Evolutionary conservation across 2,329 filamentous ascomycete species (phyloP).

Genomic region (Ustulina deusta): DNA sequence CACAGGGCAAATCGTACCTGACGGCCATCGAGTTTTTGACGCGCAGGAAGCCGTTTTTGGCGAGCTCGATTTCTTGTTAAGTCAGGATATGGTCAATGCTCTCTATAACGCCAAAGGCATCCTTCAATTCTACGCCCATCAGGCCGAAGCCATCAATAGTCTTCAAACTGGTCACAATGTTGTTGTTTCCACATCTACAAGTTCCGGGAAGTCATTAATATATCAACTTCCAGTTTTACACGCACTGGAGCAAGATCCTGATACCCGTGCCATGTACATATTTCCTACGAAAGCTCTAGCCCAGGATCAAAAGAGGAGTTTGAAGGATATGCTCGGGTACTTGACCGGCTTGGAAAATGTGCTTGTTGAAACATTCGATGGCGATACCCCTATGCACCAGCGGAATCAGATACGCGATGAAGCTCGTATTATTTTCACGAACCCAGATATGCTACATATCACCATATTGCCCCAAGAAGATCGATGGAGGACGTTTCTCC

Average conservation of each 20-base stretch:
- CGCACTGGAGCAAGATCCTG: conserved; percentile 80
- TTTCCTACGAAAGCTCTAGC: conserved; percentile 97
- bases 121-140: conserved; percentile 87
- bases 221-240: conserved; percentile 95
- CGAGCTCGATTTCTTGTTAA: conserved; percentile 85
- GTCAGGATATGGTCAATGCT: conserved; percentile 93
- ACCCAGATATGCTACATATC: conserved; percentile 97
- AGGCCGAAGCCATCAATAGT: conserved; percentile 92
- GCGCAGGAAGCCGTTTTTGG: conserved; percentile 84
- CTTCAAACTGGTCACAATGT: conserved; percentile 85
- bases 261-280: conserved; percentile 93
- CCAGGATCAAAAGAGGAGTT: conserved; percentile 90
- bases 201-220: conserved; percentile 97
- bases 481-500: conserved; percentile 87
- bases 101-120: conserved; percentile 93
- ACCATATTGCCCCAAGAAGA: conserved; percentile 94
- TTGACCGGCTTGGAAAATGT: conserved; percentile 81
- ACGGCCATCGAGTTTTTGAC: conserved; percentile 92
- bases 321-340: conserved; percentile 85
- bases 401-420: conserved; percentile 86
- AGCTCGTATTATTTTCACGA: conserved; percentile 94
- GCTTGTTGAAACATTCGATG: conserved; percentile 93
- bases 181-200: conserved; percentile 93
- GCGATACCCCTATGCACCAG: conserved; percentile 86
- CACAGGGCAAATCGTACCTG: conserved; percentile 89